Conservation (phyloP, 331 rosid species). For the Acacia concinna region DNA sequence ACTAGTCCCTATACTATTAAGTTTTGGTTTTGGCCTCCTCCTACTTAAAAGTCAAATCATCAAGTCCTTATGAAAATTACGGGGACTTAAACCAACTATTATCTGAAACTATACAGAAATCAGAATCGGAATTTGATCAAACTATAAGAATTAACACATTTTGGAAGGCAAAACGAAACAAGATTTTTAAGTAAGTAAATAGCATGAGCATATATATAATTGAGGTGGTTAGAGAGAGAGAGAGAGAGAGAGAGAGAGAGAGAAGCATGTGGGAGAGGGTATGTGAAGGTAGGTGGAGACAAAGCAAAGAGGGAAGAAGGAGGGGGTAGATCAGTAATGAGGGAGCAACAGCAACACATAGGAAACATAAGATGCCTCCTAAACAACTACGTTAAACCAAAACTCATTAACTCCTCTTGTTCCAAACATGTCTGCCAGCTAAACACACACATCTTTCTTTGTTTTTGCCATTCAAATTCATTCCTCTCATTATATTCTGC, state of each 20-base stretch:
- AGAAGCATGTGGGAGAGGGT: neutral
- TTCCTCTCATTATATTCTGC: neutral
- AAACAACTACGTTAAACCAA: slow-evolving; percentile 19
- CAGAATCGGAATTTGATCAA: too few species aligned
- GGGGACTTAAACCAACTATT: too few species aligned
- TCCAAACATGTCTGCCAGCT: neutral
- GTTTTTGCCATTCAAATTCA: slow-evolving; percentile 28
- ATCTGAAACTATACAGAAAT: too few species aligned
- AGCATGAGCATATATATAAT: neutral
- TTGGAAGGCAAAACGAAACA: too few species aligned
- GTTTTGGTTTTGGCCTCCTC: too few species aligned
- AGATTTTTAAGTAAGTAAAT: too few species aligned
- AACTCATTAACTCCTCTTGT: slow-evolving; percentile 15
- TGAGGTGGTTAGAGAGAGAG: neutral
- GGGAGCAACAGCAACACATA: slow-evolving; percentile 26
- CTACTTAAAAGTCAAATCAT: too few species aligned
- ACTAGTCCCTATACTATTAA: too few species aligned
- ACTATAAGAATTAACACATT: too few species aligned
- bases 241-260: neutral
- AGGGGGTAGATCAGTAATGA: slow-evolving; percentile 3
- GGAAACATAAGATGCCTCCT: slow-evolving; percentile 4
- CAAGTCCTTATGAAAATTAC: too few species aligned
- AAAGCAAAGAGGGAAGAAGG: slow-evolving; percentile 13
- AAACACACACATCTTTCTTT: slow-evolving; percentile 35
- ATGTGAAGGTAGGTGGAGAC: slow-evolving; percentile 24